Conservation (phyloP, 2,329 filamentous ascomycete species). For the Fusarium dlaminii region DNA sequence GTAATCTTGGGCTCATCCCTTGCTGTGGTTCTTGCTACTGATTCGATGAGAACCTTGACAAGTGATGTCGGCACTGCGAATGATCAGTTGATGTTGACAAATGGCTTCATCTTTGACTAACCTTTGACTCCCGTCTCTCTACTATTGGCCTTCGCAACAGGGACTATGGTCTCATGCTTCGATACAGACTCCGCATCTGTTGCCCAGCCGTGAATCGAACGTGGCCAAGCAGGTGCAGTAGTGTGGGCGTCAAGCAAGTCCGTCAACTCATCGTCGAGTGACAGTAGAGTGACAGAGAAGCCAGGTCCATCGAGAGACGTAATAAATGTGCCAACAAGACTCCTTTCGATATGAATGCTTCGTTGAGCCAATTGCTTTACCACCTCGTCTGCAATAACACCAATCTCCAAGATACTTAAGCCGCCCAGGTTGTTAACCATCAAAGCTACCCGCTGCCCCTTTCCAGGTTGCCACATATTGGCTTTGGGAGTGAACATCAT, state of each 20-base stretch:
- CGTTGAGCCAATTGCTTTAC: slow-evolving; percentile 20
- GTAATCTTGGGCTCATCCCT: slow-evolving; percentile 54
- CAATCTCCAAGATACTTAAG: slow-evolving; percentile 36
- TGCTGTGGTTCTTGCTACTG: slow-evolving; percentile 27
- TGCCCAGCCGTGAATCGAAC: slow-evolving; percentile 34
- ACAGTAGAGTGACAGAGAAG: slow-evolving; percentile 35
- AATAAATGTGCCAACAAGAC: slow-evolving; percentile 37
- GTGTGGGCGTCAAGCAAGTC: slow-evolving; percentile 34
- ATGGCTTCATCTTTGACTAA: not conserved
- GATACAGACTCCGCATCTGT: slow-evolving; percentile 25
- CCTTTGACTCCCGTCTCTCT: slow-evolving; percentile 35
- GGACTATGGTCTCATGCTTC: slow-evolving; percentile 13
- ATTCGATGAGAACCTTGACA: slow-evolving; percentile 31
- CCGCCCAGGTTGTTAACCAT: slow-evolving; percentile 42
- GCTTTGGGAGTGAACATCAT: slow-evolving; percentile 38
- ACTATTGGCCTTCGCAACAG: not conserved
- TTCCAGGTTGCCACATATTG: slow-evolving; percentile 36
- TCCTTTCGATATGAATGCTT: slow-evolving; percentile 22
- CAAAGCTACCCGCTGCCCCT: slow-evolving; percentile 26
- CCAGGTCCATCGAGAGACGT: slow-evolving; percentile 40
- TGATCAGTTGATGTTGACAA: not conserved
- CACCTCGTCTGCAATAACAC: slow-evolving; percentile 39
- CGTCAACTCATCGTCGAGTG: slow-evolving; percentile 34
- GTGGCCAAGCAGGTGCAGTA: slow-evolving; percentile 38
- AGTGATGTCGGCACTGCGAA: slow-evolving; percentile 28